phyloP scores from a whole-genome alignment of 1,284 basidiomycete species.

The Papiliotrema laurentii region DNA sequence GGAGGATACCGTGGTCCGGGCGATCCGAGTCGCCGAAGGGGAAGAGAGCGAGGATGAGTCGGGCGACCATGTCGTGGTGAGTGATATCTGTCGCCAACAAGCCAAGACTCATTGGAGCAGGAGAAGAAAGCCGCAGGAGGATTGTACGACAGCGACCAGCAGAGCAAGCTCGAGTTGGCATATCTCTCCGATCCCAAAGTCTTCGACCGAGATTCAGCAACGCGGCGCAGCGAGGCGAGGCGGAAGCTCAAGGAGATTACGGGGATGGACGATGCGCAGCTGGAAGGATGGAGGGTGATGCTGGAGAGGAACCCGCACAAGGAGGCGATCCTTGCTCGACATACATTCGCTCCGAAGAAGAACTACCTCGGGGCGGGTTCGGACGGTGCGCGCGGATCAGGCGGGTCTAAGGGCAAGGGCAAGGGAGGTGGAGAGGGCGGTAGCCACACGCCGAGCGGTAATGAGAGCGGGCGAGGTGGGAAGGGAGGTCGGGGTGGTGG shows the following conservation, averaged over 20 bases:
- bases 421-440: conserved; percentile 8
- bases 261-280: conserved; percentile 64
- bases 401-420: conserved; percentile 8
- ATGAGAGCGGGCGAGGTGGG: conserved; percentile 8
- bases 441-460: conserved; percentile 7
- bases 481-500: conserved; percentile 18
- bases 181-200: conserved; percentile 68
- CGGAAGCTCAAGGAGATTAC: conserved; percentile 63
- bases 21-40: conserved; percentile 17
- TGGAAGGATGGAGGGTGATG: conserved; percentile 85
- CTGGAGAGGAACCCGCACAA: conserved; percentile 63
- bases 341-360: conserved; percentile 19
- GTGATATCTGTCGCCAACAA: conserved; percentile 1
- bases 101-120: too few relatives aligned
- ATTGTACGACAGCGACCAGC: conserved; percentile 33
- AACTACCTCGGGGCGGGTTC: conserved; percentile 5
- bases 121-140: too few relatives aligned
- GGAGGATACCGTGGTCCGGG: conserved; percentile 19
- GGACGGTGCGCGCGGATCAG: conserved; percentile 8
- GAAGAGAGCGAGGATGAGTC: conserved; percentile 17
- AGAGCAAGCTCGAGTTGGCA: conserved; percentile 64
- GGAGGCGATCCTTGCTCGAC: conserved; percentile 43
- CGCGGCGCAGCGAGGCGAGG: conserved; percentile 62
- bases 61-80: conserved; percentile 11
- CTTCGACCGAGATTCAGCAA: conserved; percentile 70